phyloP scores from a whole-genome alignment of 768 basidiomycete species.

The Leccinum uliginosum region DNA sequence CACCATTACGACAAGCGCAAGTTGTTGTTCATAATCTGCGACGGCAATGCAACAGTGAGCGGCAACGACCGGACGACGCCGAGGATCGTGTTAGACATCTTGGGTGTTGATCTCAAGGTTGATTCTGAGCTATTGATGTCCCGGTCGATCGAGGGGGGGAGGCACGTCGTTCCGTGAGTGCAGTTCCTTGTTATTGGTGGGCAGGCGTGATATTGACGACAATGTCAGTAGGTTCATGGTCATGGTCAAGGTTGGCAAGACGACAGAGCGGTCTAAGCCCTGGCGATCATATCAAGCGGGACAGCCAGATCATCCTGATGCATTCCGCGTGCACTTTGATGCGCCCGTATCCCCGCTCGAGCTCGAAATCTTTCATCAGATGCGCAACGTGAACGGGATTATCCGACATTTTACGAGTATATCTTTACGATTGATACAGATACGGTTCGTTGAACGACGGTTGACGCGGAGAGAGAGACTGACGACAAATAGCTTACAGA shows the following conservation, averaged over 20 bases:
- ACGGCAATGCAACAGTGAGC: conserved; percentile 92
- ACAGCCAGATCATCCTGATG: conserved; percentile 86
- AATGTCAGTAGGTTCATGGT: conserved; percentile 68
- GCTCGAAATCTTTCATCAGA: conserved; percentile 93
- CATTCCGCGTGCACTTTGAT: conserved; percentile 92
- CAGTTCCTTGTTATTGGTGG: not conserved
- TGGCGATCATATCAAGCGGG: conserved; percentile 92
- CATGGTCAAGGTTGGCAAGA: conserved; percentile 90
- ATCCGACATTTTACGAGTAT: conserved; percentile 97
- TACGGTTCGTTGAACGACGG: conserved; percentile 50
- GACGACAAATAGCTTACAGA: conserved; percentile 38
- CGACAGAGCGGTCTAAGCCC: conserved; percentile 88
- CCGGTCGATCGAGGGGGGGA: conserved; percentile 89
- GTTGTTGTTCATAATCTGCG: conserved; percentile 88
- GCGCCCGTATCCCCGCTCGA: conserved; percentile 90
- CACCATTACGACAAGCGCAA: conserved; percentile 96
- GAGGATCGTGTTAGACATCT: conserved; percentile 85
- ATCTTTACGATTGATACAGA: conserved; percentile 96
- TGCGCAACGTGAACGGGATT: conserved; percentile 96
- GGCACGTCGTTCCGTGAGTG: conserved; percentile 89
- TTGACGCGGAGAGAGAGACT: not conserved
- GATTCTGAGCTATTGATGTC: conserved; percentile 91
- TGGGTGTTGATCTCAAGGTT: conserved; percentile 84
- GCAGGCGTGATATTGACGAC: not conserved
- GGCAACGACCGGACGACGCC: conserved; percentile 93